Evolutionary conservation across 2,329 filamentous ascomycete species (phyloP), one percentile per base, ranked within the genome.

Genomic region (Rasamsonia emersonii): DNA sequence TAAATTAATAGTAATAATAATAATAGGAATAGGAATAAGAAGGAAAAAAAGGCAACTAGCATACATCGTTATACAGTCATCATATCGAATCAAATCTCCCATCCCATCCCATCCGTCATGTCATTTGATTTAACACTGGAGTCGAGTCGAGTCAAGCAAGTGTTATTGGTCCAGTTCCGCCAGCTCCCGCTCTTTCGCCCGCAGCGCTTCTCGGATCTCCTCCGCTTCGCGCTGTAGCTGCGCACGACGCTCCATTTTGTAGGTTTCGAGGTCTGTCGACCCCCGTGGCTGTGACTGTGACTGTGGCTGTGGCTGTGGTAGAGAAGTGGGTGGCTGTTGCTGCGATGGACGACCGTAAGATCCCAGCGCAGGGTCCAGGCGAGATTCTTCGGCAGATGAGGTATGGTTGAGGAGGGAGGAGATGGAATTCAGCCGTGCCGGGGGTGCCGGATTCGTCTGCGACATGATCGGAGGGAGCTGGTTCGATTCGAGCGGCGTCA

Each of bases 161-260:
- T 32, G 24, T 32, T 24, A 19, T 16, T 53, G 53, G 24, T 58
- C 62, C 37, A 73, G 50, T 21, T 67, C 65, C 29, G 78, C 77
- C 35, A 88, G 61, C 48, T 88, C 82, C 28, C 76, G 68, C 57
- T 88, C 82, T 49, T 86, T 88, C 9, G 75, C 79, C 7, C 76
- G 70, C 18, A 88, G 64, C 55, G 81, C 66, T 53, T 79, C 75
- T 21, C 82, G 71, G 77, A 91, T 91, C 32, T 69, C 68, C 49
- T 88, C 82, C 0, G 82, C 77, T 54, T 93, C 84, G 15, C 76
- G 68, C 51, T 79, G 72, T 29, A 93, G 61, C 28, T 77, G 71
- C 6, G 73, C 73, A 29, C 80, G 70, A 34, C 77, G 70, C 42
- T 82, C 79, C 3, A 71, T 68, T 44, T 73, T 79, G 5, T 64